Conservation (phyloP, 306 rosid species). For the Phaseolus lunatus region DNA sequence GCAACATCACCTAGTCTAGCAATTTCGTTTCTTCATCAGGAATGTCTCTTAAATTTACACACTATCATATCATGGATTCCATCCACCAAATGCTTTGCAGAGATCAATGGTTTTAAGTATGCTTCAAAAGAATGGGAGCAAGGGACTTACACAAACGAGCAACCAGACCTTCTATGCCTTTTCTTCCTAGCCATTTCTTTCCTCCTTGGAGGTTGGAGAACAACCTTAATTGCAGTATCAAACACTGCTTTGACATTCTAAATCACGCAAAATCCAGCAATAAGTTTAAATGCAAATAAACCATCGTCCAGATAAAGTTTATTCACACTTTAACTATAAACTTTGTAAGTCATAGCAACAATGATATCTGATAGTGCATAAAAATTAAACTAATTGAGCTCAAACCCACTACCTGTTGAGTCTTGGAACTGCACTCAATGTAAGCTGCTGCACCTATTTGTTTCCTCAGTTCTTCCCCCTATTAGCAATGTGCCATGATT, state of each 20-base stretch:
- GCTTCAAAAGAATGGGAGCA: constrained; percentile 4
- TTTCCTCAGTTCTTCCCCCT: constrained; percentile 99
- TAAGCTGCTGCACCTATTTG: constrained; percentile 98
- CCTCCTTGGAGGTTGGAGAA: constrained; percentile 96
- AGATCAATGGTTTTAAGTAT: constrained; percentile 20
- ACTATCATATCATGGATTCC: constrained; percentile 8
- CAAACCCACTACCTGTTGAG: constrained; percentile 78
- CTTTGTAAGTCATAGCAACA: not conserved
- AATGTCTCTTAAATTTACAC: not conserved
- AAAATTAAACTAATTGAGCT: not conserved
- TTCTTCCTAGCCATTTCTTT: constrained; percentile 80
- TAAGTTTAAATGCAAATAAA: constrained; percentile 12
- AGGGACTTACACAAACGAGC: constrained; percentile 81
- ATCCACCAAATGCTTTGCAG: constrained; percentile 1
- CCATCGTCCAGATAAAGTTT: not conserved
- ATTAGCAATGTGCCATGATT: constrained; percentile 30
- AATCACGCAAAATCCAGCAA: constrained; percentile 43
- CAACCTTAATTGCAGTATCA: constrained; percentile 97
- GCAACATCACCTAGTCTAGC: constrained; percentile 10
- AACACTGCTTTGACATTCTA: constrained; percentile 98
- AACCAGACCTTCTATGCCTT: constrained; percentile 74
- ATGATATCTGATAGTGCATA: not conserved
- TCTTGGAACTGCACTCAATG: constrained; percentile 96
- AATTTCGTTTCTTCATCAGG: constrained; percentile 10
- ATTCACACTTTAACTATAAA: not conserved